Evolutionary conservation across 139 green algal genomes (phyloP).

Genomic region (Chlorella sp.): DNA sequence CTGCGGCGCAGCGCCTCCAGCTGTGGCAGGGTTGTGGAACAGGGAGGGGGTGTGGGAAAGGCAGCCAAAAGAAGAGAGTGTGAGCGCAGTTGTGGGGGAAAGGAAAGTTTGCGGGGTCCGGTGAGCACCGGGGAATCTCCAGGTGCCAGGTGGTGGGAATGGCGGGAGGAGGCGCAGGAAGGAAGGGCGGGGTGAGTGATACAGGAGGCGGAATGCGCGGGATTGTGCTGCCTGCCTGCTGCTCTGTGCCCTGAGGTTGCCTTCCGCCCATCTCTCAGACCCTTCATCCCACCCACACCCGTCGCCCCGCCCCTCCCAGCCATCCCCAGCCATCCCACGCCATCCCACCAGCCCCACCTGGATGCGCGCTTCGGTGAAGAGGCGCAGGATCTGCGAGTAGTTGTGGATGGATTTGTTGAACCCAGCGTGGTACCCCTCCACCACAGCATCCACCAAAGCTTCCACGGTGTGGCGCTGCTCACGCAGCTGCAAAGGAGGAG

Average conservation of each 20-base stretch:
- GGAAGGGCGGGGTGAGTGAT: not conserved
- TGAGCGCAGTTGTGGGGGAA: too few species aligned
- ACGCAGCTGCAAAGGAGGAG: constrained; percentile 59
- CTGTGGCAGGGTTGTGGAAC: too few species aligned
- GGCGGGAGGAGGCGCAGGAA: not conserved
- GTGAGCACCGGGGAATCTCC: too few species aligned
- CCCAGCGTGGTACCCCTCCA: constrained; percentile 77
- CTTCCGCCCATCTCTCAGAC: too few species aligned
- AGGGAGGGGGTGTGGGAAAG: too few species aligned
- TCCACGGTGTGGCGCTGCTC: constrained; percentile 59
- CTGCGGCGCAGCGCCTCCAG: constrained; percentile 56
- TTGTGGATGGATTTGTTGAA: constrained; percentile 91
- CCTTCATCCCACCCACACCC: not conserved
- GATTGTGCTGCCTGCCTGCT: too few species aligned
- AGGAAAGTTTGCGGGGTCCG: too few species aligned
- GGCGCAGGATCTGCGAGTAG: constrained; percentile 84
- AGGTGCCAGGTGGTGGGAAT: too few species aligned
- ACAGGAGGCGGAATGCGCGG: not conserved
- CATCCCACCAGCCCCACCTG: constrained; percentile 49
- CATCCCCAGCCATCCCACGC: too few species aligned
- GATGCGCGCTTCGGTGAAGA: constrained; percentile 77
- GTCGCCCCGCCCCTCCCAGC: too few species aligned
- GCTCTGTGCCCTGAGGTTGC: too few species aligned
- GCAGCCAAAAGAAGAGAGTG: too few species aligned
- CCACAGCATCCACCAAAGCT: constrained; percentile 72